A percentile compares a stretch with the other conserved stretches of the same genome.
Evolutionary conservation across 305 asterid genomes (phyloP).

Genomic region (Fraxinus nigra): DNA sequence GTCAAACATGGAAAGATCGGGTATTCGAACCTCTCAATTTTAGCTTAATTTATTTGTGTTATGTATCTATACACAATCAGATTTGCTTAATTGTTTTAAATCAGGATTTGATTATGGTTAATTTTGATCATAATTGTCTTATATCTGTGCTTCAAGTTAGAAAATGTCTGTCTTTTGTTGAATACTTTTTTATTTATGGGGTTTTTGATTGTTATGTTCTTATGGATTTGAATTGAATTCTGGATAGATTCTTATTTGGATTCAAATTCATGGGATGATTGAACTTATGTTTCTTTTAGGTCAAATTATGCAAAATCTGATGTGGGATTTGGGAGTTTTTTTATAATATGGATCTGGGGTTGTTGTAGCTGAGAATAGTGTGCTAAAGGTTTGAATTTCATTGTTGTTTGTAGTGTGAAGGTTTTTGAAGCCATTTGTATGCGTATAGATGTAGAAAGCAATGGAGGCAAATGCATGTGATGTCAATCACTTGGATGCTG

Average conservation of each 20-base stretch:
- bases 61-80: slow-evolving; percentile 24
- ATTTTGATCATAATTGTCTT: background rate
- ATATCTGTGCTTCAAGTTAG: background rate
- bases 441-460: slow-evolving; percentile 48
- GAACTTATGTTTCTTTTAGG: slow-evolving; percentile 22
- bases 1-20: slow-evolving; percentile 34
- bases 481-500: slow-evolving; percentile 63
- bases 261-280: slow-evolving; percentile 7
- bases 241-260: slow-evolving; percentile 16
- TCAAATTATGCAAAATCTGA: slow-evolving; percentile 18
- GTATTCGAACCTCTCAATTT: slow-evolving; percentile 24
- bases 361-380: slow-evolving; percentile 9
- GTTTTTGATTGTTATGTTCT: slow-evolving; percentile 6
- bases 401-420: slow-evolving; percentile 38
- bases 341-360: background rate
- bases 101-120: slow-evolving; percentile 24
- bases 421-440: slow-evolving; percentile 32
- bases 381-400: background rate
- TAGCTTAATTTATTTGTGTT: slow-evolving; percentile 7
- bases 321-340: slow-evolving; percentile 16
- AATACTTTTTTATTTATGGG: background rate
- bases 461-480: slow-evolving; percentile 68
- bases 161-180: slow-evolving; percentile 7
- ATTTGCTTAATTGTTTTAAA: slow-evolving; percentile 32
- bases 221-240: slow-evolving; percentile 19